Evolutionary conservation across 805 yeast species (phyloP).

Genomic region (Lipomyces spencermartinsiae): DNA sequence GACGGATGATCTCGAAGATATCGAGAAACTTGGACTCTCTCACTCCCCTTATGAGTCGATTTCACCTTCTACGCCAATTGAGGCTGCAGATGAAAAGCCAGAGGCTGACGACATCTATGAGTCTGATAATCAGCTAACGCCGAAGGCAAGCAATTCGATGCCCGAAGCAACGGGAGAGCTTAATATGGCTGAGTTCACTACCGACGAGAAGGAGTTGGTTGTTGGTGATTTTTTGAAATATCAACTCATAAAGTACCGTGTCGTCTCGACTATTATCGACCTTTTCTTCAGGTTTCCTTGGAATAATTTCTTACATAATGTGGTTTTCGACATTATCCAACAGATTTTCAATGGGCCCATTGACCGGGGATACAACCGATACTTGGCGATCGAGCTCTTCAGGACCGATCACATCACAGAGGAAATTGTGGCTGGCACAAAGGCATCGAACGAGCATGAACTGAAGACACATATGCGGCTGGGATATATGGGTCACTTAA

Average conservation of each 20-base stretch:
- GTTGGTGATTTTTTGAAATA: slow-evolving; percentile 90
- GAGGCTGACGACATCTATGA: slow-evolving; percentile 5
- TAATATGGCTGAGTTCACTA: slow-evolving; percentile 19
- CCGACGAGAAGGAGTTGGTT: slow-evolving; percentile 54
- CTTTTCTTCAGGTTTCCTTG: slow-evolving; percentile 89
- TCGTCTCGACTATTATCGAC: slow-evolving; percentile 42
- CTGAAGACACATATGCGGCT: slow-evolving; percentile 66
- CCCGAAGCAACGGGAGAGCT: slow-evolving; percentile 37
- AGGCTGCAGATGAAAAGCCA: background rate
- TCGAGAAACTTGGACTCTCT: slow-evolving; percentile 18
- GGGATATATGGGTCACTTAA: slow-evolving; percentile 97
- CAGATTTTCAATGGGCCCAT: slow-evolving; percentile 88
- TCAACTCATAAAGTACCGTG: slow-evolving; percentile 66
- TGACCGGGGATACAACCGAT: slow-evolving; percentile 85
- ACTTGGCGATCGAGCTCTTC: slow-evolving; percentile 71
- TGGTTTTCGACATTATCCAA: slow-evolving; percentile 94
- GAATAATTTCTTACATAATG: slow-evolving; percentile 97
- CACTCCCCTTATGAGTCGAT: slow-evolving; percentile 17
- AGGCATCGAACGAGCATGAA: slow-evolving; percentile 64
- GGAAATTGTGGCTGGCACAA: slow-evolving; percentile 67
- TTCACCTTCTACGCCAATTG: slow-evolving; percentile 4
- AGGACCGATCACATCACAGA: slow-evolving; percentile 66
- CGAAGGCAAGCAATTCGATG: slow-evolving; percentile 10
- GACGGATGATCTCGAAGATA: slow-evolving; percentile 20
- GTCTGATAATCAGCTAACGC: slow-evolving; percentile 14